These are phyloP conservation scores for Penicillium odoratum DNA, from an alignment of 495 filamentous ascomycete species.

Conservation along the genomic window DNA sequence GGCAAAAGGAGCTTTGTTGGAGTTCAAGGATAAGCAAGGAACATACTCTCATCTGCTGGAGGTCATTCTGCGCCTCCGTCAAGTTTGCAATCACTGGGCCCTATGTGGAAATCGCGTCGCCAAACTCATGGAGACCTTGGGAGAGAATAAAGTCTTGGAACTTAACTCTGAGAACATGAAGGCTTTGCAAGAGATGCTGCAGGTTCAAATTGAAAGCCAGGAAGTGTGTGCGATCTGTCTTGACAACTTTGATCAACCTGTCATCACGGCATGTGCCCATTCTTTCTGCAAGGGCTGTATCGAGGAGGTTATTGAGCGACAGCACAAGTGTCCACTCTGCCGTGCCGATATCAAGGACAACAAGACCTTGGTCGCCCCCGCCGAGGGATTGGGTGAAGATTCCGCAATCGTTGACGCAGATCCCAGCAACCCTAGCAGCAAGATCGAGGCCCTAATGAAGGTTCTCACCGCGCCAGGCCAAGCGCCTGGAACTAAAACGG, in stretches of 20 bases:
- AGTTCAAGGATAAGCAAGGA: conserved; percentile 53
- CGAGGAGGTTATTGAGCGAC: conserved; percentile 71
- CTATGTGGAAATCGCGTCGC: conserved; percentile 72
- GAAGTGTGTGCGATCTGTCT: conserved; percentile 87
- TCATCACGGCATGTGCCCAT: conserved; percentile 90
- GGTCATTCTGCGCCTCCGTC: conserved; percentile 78
- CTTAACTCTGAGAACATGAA: conserved; percentile 72
- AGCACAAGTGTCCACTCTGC: conserved; percentile 88
- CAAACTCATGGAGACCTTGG: conserved; percentile 67
- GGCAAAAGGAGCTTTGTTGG: conserved; percentile 68
- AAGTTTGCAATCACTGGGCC: conserved; percentile 87
- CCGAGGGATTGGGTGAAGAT: conserved; percentile 53
- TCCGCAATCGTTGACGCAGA: conserved; percentile 52
- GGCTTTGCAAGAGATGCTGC: conserved; percentile 74
- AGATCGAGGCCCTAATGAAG: conserved; percentile 78
- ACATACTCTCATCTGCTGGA: conserved; percentile 72
- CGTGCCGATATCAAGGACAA: conserved; percentile 65
- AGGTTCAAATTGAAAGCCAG: conserved; percentile 75
- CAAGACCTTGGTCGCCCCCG: conserved; percentile 65
- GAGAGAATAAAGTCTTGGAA: conserved; percentile 62
- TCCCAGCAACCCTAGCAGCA: conserved; percentile 68
- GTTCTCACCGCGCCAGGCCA: conserved; percentile 73
- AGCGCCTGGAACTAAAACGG: conserved; percentile 71
- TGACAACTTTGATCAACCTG: conserved; percentile 68
- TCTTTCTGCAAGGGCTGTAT: conserved; percentile 77